These are phyloP conservation scores for Mortierella sp. DNA, from an alignment of 371 early-diverging fungal genomes.

Conservation along the genomic window DNA sequence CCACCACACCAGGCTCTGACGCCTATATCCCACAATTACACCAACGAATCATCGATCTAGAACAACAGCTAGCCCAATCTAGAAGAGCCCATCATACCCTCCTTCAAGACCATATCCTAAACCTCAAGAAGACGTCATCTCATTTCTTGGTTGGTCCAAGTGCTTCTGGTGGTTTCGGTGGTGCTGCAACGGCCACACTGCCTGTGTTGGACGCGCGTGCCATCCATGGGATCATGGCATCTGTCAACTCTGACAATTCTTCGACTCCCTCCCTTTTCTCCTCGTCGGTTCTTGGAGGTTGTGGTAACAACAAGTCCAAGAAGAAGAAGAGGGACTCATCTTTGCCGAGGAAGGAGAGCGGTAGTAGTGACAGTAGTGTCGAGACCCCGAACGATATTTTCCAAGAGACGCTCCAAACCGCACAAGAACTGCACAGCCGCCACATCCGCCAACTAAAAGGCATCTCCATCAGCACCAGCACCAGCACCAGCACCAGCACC, in stretches of 20 bases:
- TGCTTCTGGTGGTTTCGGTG: no score
- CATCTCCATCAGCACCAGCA: neutral
- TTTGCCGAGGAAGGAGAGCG: neutral
- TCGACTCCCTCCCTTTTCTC: neutral
- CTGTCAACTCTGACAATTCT: neutral
- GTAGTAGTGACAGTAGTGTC: neutral
- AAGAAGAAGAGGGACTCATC: neutral
- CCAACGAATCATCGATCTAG: slow-evolving; percentile 28
- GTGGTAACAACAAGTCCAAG: neutral
- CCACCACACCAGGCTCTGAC: neutral
- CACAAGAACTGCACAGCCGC: slow-evolving; percentile 5
- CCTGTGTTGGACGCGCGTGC: slow-evolving; percentile 14
- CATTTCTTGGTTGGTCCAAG: neutral
- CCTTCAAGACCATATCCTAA: slow-evolving; percentile 34
- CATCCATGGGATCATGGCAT: slow-evolving; percentile 23
- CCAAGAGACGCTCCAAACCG: slow-evolving; percentile 14
- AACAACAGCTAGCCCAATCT: slow-evolving; percentile 35
- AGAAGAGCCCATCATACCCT: slow-evolving; percentile 34
- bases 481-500: neutral
- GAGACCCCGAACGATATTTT: slow-evolving; percentile 11
- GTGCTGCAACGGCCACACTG: neutral
- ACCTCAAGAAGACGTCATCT: slow-evolving; percentile 2
- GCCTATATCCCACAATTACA: neutral
- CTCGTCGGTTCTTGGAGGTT: neutral
- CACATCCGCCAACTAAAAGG: slow-evolving; percentile 14